Evolutionary conservation across 2,329 filamentous ascomycete genomes (phyloP), one percentile per base, ranked within the genome.

Genomic region (Beauveria scarabaeidicola): DNA sequence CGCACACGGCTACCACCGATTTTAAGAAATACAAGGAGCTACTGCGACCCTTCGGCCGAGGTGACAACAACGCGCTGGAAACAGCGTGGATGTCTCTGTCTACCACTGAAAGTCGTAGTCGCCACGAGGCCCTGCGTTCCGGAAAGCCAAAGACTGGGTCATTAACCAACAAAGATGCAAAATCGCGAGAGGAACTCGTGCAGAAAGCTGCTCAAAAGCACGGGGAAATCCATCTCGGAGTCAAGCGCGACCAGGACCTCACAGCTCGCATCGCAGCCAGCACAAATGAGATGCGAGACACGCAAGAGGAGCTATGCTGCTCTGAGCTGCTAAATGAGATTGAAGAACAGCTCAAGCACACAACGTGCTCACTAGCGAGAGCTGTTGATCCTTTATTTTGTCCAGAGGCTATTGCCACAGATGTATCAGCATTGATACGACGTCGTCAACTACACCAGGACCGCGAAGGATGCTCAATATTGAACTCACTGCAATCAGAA

Each of bases 21-120:
- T 69, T 79, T 15, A 81, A 76, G 59, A 72, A 79, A 59, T 73
- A 78, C 38, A 86, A 81, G 66, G 79, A 81, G 40, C 82, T 85
- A 51, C 83, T 91, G 9, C 84, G 89, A 47, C 90, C 91, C 0
- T 96, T 96, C 72, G 88, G 89, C 0, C 79, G 79, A 5, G 85
- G 84, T 61, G 91, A 96, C 73, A 95, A 93, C 65, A 84, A 86
- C 64, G 85, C 87, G 2, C 77, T 96, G 13, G 90, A 96, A 69
- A 83, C 85, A 63, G 84, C 90, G 40, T 96, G 92, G 90, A 74
- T 86, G 47, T 74, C 78, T 17, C 77, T 94, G 17, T 73, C 76
- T 23, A 77, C 78, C 36, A 71, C 78, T 61, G 70, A 77, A 63
- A 75, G 81, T 71, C 69, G 75, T 62, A 69, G 74, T 63, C 75